phyloP scores from a whole-genome alignment of 257 asterid genomes.

The Solanum boliviense region DNA sequence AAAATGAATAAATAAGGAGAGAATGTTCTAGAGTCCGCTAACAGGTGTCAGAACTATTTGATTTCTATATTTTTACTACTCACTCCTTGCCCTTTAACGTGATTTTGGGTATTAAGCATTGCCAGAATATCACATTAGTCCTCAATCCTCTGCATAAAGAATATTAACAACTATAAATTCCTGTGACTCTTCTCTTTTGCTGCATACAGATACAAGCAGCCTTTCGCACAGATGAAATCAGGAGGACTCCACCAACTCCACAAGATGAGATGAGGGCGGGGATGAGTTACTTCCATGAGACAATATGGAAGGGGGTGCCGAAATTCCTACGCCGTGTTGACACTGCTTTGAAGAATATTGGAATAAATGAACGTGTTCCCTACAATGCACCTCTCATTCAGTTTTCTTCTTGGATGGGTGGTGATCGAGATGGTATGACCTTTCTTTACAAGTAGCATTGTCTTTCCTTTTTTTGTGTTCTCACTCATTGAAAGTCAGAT shows the following conservation, averaged over 20 bases:
- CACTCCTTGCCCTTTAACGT: not conserved
- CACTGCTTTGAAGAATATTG: slow-evolving; percentile 90
- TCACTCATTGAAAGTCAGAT: not conserved
- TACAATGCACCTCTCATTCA: slow-evolving; percentile 90
- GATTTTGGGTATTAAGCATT: not conserved
- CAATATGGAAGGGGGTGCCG: slow-evolving; percentile 96
- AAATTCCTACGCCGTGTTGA: slow-evolving; percentile 83
- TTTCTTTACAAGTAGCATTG: not conserved
- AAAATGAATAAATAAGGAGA: not conserved
- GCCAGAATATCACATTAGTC: not conserved
- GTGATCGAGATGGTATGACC: slow-evolving; percentile 82
- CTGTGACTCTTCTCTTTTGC: not conserved
- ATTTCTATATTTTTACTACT: not conserved
- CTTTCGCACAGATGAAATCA: slow-evolving; percentile 89
- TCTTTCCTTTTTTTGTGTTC: not conserved
- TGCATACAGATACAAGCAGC: slow-evolving; percentile 84
- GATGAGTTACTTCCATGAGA: slow-evolving; percentile 94
- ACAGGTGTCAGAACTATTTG: not conserved
- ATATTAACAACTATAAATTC: not conserved
- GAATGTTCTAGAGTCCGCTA: not conserved
- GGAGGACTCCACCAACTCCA: slow-evolving; percentile 94
- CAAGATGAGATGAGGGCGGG: slow-evolving; percentile 99
- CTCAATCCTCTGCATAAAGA: not conserved
- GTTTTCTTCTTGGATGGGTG: slow-evolving; percentile 99
- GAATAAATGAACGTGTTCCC: slow-evolving; percentile 88